phyloP scores from a whole-genome alignment of 2,329 filamentous ascomycete species.

The Arthroderma sp. region DNA sequence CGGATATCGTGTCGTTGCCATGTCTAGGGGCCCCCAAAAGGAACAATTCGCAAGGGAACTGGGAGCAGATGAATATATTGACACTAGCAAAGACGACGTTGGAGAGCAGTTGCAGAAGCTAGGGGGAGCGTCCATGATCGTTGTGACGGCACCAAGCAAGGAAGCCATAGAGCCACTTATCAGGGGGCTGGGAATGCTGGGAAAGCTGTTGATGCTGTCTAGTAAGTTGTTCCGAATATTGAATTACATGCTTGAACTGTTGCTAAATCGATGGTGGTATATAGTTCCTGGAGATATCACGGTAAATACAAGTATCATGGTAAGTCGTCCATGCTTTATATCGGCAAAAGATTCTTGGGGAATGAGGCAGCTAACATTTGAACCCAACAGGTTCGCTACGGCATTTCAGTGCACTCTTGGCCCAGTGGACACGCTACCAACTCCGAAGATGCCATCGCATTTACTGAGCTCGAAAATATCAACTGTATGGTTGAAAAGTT shows the following conservation, averaged over 20 bases:
- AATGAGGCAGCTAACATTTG: neutral
- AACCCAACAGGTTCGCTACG: constrained; percentile 29
- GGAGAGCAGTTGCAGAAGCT: constrained; percentile 26
- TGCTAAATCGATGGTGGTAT: neutral
- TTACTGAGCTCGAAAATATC: constrained; percentile 37
- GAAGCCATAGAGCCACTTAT: constrained; percentile 26
- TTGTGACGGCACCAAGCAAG: constrained; percentile 29
- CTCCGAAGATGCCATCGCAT: constrained; percentile 41
- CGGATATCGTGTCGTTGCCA: constrained; percentile 52
- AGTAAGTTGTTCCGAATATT: neutral
- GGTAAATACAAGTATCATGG: constrained; percentile 12
- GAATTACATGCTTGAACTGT: neutral
- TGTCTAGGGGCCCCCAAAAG: constrained; percentile 41
- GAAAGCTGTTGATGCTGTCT: constrained; percentile 29
- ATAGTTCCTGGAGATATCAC: constrained; percentile 18
- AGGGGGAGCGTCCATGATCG: constrained; percentile 27
- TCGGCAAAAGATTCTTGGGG: neutral
- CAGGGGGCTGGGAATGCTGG: constrained; percentile 24
- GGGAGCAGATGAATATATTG: constrained; percentile 47
- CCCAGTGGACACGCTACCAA: constrained; percentile 43
- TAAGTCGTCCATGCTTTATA: no score
- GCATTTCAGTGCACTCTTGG: constrained; percentile 41
- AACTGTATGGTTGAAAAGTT: constrained; percentile 45
- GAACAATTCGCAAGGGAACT: constrained; percentile 42
- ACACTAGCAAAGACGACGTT: constrained; percentile 29